Percentiles rank a stretch among this genome's conserved stretches.
Conservation (phyloP, 305 asterid species). For the Plantago lanceolata region DNA sequence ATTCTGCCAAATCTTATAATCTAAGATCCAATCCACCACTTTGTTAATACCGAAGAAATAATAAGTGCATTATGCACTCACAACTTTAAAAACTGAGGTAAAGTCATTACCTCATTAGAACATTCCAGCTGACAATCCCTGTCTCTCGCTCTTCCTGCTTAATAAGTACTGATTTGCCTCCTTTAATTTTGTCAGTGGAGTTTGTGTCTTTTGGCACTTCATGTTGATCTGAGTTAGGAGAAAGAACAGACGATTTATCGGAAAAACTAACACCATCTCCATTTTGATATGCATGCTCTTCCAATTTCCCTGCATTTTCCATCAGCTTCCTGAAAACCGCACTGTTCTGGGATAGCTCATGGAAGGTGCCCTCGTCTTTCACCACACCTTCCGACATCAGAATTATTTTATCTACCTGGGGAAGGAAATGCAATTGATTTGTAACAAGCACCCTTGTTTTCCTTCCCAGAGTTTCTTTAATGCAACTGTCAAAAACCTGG, state of each 20-base stretch:
- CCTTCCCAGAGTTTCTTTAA: slow-evolving; percentile 69
- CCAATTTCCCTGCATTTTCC: slow-evolving; percentile 94
- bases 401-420: slow-evolving; percentile 72
- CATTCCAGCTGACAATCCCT: slow-evolving; percentile 82
- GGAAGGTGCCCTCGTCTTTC: slow-evolving; percentile 94
- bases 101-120: slow-evolving; percentile 57
- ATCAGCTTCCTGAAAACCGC: slow-evolving; percentile 69
- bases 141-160: slow-evolving; percentile 96
- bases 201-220: slow-evolving; percentile 43
- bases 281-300: slow-evolving; percentile 49
- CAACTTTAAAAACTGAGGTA: slow-evolving; percentile 9
- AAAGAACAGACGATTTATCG: slow-evolving; percentile 30
- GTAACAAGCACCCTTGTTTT: slow-evolving; percentile 88
- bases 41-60: too few relatives aligned
- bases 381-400: slow-evolving; percentile 71
- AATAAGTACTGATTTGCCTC: slow-evolving; percentile 70
- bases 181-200: slow-evolving; percentile 41
- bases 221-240: slow-evolving; percentile 26
- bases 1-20: too few relatives aligned
- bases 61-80: neutral
- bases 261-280: slow-evolving; percentile 33
- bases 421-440: slow-evolving; percentile 87
- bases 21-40: too few relatives aligned
- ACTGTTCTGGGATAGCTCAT: slow-evolving; percentile 76
- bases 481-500: slow-evolving; percentile 76